A percentile compares a stretch with the other conserved stretches of the same genome.
These are phyloP conservation scores for Tetrahymena thermophila DNA, from an alignment of 73 alveolate species.

Conservation along the genomic window DNA sequence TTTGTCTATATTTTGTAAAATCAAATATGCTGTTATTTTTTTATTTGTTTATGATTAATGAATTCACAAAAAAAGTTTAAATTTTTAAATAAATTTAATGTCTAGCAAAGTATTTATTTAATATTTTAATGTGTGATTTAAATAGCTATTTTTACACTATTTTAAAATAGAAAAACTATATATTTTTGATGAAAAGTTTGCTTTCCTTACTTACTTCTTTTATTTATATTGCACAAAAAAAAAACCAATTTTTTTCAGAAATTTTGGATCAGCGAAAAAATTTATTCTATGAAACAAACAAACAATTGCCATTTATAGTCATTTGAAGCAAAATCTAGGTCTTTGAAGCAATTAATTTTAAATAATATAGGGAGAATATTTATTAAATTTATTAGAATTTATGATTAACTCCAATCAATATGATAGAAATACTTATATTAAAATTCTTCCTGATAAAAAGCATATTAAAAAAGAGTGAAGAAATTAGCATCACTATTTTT, in stretches of 20 bases:
- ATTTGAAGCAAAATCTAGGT: not conserved
- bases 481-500: not conserved
- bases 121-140: not conserved
- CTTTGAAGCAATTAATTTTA: not conserved
- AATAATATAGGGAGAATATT: not conserved
- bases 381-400: not conserved
- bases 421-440: not conserved
- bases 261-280: not conserved
- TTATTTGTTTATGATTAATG: not conserved
- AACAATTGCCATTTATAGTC: not conserved
- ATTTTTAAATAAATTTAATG: not conserved
- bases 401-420: not conserved
- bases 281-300: not conserved
- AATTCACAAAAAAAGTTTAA: not conserved
- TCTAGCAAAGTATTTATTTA: not conserved
- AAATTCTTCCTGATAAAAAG: not conserved
- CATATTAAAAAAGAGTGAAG: not conserved
- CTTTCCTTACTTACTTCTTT: not conserved
- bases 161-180: not conserved
- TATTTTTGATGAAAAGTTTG: not conserved
- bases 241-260: not conserved
- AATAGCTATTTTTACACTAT: not conserved
- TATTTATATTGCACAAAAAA: no score
- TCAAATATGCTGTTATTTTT: not conserved
- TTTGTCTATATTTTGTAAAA: not conserved